Evolutionary conservation across 306 rosid genomes (phyloP), one percentile per base, ranked within the genome.

Genomic region (Prunus fruticosa): DNA sequence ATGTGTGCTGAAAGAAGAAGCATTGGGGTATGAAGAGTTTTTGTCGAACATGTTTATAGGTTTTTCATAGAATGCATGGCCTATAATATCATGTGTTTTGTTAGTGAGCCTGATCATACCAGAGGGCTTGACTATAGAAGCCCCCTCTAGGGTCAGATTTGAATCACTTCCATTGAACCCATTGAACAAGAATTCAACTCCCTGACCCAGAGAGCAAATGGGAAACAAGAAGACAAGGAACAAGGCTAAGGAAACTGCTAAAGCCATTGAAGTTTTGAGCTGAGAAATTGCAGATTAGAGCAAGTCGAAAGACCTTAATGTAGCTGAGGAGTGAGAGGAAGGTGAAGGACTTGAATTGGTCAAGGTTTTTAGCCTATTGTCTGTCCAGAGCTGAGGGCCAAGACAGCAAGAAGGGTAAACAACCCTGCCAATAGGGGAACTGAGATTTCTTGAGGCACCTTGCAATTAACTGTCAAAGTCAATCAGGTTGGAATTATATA

Each of bases 1-100:
- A 45, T 70, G 77, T 30, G 96, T 88, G 73, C 84, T 87, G 81
- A 92, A 92, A 68, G 96, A 88, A 73, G 63, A 79, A 50, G 72
- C 77, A 6, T 43, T 62, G 18, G 76, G 81, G 71, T 30, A 38
- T 0, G 74, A 32, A 38, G 84, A 67, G 18, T 49, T 54, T 6
- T 45, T 32, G 3, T 82, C 32, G 8, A 76, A 43, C 84, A 92
- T 72, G 54, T 5, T 73, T 15, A 92, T 46, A 14, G 83, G 67
- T 27, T 14, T 18, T 5, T 2, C 0, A 62, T 84, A 79, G 81
- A 92, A 89, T 38, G 91, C 87, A 67, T 68, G 91, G 83, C 97
- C 93, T 49, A 53, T 54, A 20, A 69, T 30, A 56, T 72, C 0
- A 3, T 28, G 69, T 52, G 89, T 25, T 74, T 18, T 67, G 83